Evolutionary conservation across 768 basidiomycete species (phyloP), one percentile per base, ranked within the genome.

Genomic region (Tylopilus vinaceipallidus): DNA sequence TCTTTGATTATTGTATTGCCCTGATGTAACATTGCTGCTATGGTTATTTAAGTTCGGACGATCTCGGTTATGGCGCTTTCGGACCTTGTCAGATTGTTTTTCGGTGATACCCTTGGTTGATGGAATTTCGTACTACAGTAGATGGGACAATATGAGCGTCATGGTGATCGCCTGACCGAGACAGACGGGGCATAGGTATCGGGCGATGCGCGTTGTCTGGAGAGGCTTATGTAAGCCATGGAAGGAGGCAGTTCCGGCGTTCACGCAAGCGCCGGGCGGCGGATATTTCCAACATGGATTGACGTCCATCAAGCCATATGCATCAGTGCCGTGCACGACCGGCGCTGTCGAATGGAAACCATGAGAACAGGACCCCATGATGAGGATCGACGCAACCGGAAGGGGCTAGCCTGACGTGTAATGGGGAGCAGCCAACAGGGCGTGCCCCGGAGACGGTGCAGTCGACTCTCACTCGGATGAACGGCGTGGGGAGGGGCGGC

Each of bases 41-140:
- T 45, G 24, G 33, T 16, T 34, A 38, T 45, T 56, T 27, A 45
- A 27, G n/a, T 41, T 39, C 24, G 52, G 17, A 33, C 30, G 29
- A 34, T 33, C 38, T 33, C 33, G 32, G 30, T 34, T 22, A 33
- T 41, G 20, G n/a, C 19, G n/a, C 20, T 24, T 23, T 47, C 36
- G 26, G 51, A 35, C 37, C 16, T 2, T 0, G 17, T 22, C 12
- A 29, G 24, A 49, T 22, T 41, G 50, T 37, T 42, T 36, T 42
- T 52, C 12, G 51, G 37, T 6, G 43, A 52, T 52, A 52, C 49
- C 50, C 32, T 23, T 38, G 23, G 29, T 6, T 38, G 30, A 45
- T 22, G 11, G 41, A 22, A 45, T 46, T 30, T 23, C 23, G 30
- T 45, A 24, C 43, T 45, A 45, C 12, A 29, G 27, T 12, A 16